phyloP scores from a whole-genome alignment of 202 grass and related monocot species.

The Tripidium arundinaceum region DNA sequence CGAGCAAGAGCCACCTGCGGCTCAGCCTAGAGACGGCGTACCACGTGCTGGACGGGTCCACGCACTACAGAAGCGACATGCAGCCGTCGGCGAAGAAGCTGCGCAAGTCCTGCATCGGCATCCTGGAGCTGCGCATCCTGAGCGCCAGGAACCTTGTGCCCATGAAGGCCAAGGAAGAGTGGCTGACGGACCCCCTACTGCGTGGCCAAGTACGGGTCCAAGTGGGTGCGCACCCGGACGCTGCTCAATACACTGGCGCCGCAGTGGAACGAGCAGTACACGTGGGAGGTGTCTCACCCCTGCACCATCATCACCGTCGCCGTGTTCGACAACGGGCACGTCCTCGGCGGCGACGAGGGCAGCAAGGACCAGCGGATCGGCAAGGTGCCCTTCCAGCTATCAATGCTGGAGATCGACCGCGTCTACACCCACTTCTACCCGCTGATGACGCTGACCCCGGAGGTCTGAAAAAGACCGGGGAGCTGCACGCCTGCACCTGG shows the following conservation, averaged over 20 bases:
- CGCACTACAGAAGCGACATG: constrained; percentile 81
- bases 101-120: constrained; percentile 54
- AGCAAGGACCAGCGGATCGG: constrained; percentile 58
- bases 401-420: constrained; percentile 52
- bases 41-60: constrained; percentile 86
- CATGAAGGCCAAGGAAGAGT: constrained; percentile 35
- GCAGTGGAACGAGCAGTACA: constrained; percentile 93
- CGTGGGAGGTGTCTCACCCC: constrained; percentile 85
- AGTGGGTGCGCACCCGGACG: constrained; percentile 89
- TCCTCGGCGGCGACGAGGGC: background rate
- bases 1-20: constrained; percentile 73
- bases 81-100: constrained; percentile 77
- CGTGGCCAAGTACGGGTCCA: constrained; percentile 80
- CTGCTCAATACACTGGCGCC: constrained; percentile 46
- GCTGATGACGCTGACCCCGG: constrained; percentile 43
- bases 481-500: constrained; percentile 84
- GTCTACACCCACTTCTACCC: constrained; percentile 87
- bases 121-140: constrained; percentile 81
- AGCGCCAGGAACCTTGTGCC: constrained; percentile 51
- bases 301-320: constrained; percentile 82
- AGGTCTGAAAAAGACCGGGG: constrained; percentile 79
- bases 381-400: constrained; percentile 68
- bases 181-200: constrained; percentile 53
- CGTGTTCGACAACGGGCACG: constrained; percentile 62
- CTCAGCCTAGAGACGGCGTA: constrained; percentile 75